Base-by-base conservation (phyloP, 306 rosid genomes). In the Pyrus communis region DNA sequence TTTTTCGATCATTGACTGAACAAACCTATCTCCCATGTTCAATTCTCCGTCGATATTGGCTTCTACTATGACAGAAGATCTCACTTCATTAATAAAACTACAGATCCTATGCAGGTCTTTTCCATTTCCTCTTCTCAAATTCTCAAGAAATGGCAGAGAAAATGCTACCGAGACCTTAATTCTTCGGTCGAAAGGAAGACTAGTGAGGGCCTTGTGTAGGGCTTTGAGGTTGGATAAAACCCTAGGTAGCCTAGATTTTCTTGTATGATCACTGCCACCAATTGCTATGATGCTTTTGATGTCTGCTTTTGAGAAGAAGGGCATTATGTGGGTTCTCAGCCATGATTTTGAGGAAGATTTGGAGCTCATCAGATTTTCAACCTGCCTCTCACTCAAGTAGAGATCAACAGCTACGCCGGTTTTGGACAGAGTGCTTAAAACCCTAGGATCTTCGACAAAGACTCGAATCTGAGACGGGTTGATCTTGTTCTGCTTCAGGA, bases 131-230 rank as follows among this genome's bases (percentile, higher is more conserved):
- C 42, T 58, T 23, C 75, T 80, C 84, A 85, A 31, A 74, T 83
- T 86, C 76, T 81, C 80, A 67, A 91, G 74, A 79, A 77, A 67
- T 67, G 88, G 60, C 69, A 86, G 72, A 65, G 97, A 83, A 85
- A 89, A 89, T 71, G 89, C 89, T 10, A 83, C 89, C 2, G 89
- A 86, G 64, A 91, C 74, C 69, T 79, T 87, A 43, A 87, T 84
- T 85, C 80, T 80, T 19, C 19, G 70, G 45, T 70, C 82, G 18
- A 72, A 17, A 28, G 52, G 79, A 74, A 82, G 75, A 74, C 81
- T 77, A 9, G 76, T 43, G 61, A 91, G 84, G 77, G 46, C 77
- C 42, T 38, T 70, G 87, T 82, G 88, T 57, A 89, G 43, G 54
- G 80, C 80, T 83, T 77, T 79, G 31, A 89, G 57, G 64, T 75